Base-by-base conservation (phyloP, 1,284 basidiomycete species). In the Tilletia walkeri region DNA sequence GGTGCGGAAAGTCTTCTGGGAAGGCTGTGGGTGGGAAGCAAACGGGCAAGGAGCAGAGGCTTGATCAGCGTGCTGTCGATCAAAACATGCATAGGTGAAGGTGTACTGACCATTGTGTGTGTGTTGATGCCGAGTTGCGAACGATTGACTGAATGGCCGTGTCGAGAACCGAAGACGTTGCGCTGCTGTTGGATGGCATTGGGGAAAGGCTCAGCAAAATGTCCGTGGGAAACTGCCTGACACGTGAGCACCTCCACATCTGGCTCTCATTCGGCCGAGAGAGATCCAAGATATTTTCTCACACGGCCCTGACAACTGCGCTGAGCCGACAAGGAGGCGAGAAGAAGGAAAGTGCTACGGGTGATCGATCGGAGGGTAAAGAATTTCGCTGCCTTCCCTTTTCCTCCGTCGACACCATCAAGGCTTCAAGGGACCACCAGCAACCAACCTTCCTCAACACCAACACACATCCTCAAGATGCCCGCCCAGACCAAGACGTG, bases 1-100 rank as follows among this genome's bases (percentile, higher is more conserved):
- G 84, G 91, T 93, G 84, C 92, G 89, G 90, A 97, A 97, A 75
- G 92, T 89, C 88, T 98, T 98, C 90, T 97, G 93, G 85, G 94
- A 97, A 86, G 95, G 95, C 95, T 73, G 70, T 66, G 14, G 47
- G 36, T 16, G 10, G 38, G 56, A 36, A 14, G 3, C 59, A 38
- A 39, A 14, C n/a, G 54, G 24, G 2, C 16, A 39, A 39, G 12
- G 34, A 63, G 34, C 3, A 41, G 36, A 34, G 34, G n/a, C 6
- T 7, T 30, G 20, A 3, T 56, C n/a, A 56, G 54, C 20, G 24
- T 30, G 24, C 24, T 30, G 24, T 30, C 24, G 24, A 56, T 20
- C 20, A 30, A 0, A 34, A 5, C 54, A 45, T 45, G 41, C 41
- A 45, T 45, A 45, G 41, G 14, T 30, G 56, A 47, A 71, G 41